These are phyloP conservation scores for Alternaria panax DNA, from an alignment of 2,329 filamentous ascomycete genomes.

Conservation along the genomic window DNA sequence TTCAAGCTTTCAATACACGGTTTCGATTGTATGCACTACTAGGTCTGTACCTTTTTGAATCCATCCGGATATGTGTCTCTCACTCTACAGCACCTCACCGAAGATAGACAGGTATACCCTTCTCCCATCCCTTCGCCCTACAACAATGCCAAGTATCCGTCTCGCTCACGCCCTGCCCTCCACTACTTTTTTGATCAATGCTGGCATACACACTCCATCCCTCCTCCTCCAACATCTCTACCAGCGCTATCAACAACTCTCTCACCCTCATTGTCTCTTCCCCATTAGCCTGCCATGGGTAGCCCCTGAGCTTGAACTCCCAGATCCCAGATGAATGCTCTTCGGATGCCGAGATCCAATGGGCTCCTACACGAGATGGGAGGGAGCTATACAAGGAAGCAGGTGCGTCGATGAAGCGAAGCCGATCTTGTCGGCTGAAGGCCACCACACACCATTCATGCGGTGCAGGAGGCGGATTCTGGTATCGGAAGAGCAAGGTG, in stretches of 20 bases:
- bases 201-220: conserved; percentile 53
- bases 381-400: conserved; percentile 18
- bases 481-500: conserved; percentile 50
- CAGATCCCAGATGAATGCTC: conserved; percentile 22
- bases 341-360: conserved; percentile 19
- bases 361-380: conserved; percentile 14
- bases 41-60: background rate
- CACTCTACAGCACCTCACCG: background rate
- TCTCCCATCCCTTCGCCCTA: conserved; percentile 28
- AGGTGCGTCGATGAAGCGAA: conserved; percentile 46
- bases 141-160: conserved; percentile 40
- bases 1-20: conserved; percentile 3
- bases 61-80: background rate
- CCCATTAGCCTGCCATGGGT: conserved; percentile 42
- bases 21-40: background rate
- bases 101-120: conserved; percentile 31
- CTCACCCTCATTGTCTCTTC: conserved; percentile 49
- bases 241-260: conserved; percentile 44
- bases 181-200: conserved; percentile 43
- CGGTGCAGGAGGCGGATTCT: conserved; percentile 42
- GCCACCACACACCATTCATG: conserved; percentile 51
- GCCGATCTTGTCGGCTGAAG: conserved; percentile 36
- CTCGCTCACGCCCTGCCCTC: conserved; percentile 24
- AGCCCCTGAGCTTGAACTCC: conserved; percentile 48
- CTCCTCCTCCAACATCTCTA: conserved; percentile 36